Percentiles rank a stretch among this genome's conserved stretches.
These are phyloP conservation scores for Tirmania nivea DNA, from an alignment of 495 filamentous ascomycete species.

Conservation along the genomic window DNA sequence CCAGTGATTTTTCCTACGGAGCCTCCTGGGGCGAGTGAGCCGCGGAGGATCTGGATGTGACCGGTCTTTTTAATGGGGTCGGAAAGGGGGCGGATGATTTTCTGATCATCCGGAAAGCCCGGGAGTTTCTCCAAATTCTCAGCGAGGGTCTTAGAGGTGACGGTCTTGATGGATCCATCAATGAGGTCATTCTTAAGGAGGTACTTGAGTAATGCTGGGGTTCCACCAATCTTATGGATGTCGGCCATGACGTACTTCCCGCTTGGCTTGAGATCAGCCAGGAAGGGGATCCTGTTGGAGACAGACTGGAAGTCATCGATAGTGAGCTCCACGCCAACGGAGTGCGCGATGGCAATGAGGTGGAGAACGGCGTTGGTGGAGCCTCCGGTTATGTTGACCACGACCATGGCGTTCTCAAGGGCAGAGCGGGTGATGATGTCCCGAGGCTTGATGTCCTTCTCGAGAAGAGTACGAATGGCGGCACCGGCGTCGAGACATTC, in stretches of 20 bases:
- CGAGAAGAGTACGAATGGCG: constrained; percentile 68
- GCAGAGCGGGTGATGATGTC: constrained; percentile 85
- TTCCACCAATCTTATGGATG: constrained; percentile 66
- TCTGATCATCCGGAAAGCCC: constrained; percentile 62
- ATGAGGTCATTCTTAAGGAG: constrained; percentile 77
- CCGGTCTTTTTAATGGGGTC: constrained; percentile 87
- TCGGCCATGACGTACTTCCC: constrained; percentile 96
- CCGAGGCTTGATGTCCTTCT: constrained; percentile 65
- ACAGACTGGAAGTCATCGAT: constrained; percentile 96
- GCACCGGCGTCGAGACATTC: constrained; percentile 71
- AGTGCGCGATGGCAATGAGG: constrained; percentile 86
- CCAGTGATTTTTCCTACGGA: constrained; percentile 96
- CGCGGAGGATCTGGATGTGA: constrained; percentile 91
- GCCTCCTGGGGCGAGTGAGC: constrained; percentile 73
- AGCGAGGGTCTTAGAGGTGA: constrained; percentile 82
- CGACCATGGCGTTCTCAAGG: constrained; percentile 90
- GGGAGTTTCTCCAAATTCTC: constrained; percentile 65
- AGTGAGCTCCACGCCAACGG: constrained; percentile 78
- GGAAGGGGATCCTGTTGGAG: constrained; percentile 73
- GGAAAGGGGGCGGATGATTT: constrained; percentile 75
- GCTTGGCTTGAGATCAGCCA: constrained; percentile 90
- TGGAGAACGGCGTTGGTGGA: constrained; percentile 96
- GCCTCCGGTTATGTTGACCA: constrained; percentile 86
- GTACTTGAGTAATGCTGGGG: constrained; percentile 74
- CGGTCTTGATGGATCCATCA: constrained; percentile 70